Evolutionary conservation across 768 basidiomycete species (phyloP), one percentile per base, ranked within the genome.

Genomic region (Boletus vinaceobasis): DNA sequence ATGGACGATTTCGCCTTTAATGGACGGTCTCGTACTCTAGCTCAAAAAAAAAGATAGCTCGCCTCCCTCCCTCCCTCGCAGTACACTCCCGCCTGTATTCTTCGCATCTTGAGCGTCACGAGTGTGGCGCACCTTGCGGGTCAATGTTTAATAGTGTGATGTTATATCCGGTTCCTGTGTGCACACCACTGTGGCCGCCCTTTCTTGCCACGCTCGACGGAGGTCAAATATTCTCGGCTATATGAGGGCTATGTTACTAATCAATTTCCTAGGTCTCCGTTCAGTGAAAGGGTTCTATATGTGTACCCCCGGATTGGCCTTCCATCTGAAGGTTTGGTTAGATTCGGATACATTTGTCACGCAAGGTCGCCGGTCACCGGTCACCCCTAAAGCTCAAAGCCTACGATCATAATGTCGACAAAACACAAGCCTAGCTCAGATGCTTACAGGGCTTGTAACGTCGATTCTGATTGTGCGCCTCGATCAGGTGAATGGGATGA

Each of bases 1-100:
- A 67, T 44, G 68, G 68, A 70, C 68, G 50, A 48, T 68, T 56
- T 62, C 23, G 65, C 61, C 68, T 57, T 52, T 43, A 42, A 60
- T 37, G 62, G 59, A 71, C 60, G 44, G 51, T 60, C 38, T 43
- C 15, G 29, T 42, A 50, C 40, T 48, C 14, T 51, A 44, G 23
- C 32, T 53, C 35, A 15, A 52, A 32, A 33, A 44, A 44, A 32
- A 51, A 53, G 47, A 36, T 43, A 36, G 43, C 31, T 45, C 7
- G 27, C 13, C 21, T 33, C 6, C 27, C 6, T 47, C 29, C 2
- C 23, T 35, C 32, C 7, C 7, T 32, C 27, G n/a, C 32, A 59
- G 27, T 44, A 36, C 8, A 36, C 8, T 2, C 52, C 26, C 11
- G 33, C 27, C 14, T 56, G 49, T 51, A 39, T 26, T 49, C 26